phyloP scores from a whole-genome alignment of 2,329 filamentous ascomycete genomes.

The Xylaria digitata region DNA sequence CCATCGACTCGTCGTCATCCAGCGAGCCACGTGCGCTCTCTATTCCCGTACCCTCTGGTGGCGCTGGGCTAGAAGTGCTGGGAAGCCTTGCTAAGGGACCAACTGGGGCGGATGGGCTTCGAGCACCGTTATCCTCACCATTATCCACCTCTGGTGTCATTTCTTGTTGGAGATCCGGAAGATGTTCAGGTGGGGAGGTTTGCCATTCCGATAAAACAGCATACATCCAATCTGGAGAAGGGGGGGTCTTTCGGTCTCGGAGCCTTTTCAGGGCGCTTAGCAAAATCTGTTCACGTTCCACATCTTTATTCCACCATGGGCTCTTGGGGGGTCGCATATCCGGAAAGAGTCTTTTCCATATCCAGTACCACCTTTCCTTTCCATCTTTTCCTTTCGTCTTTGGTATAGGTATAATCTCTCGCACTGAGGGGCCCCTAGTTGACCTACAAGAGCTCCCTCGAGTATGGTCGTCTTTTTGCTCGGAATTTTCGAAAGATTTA shows the following conservation, averaged over 20 bases:
- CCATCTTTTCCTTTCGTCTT: not conserved
- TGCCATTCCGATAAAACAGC: not conserved
- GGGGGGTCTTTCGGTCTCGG: not conserved
- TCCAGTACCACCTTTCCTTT: conserved; percentile 10
- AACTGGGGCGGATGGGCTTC: too few species aligned
- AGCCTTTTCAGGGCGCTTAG: not conserved
- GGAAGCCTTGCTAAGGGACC: too few species aligned
- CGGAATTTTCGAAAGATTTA: not conserved
- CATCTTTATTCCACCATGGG: not conserved
- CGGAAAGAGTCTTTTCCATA: conserved; percentile 5
- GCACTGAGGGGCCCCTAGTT: not conserved
- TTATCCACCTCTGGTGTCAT: not conserved
- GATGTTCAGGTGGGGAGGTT: conserved; percentile 9
- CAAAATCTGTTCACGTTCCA: not conserved
- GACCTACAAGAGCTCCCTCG: not conserved
- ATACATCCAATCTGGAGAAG: not conserved
- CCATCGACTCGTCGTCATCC: too few species aligned
- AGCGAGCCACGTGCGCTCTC: too few species aligned
- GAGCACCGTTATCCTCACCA: too few species aligned
- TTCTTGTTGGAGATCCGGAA: conserved; percentile 5
- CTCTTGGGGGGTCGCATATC: not conserved
- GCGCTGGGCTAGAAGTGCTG: too few species aligned
- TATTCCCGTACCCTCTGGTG: too few species aligned
- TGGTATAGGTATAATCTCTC: not conserved
- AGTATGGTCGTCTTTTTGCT: not conserved